Conservation (phyloP, 2,329 filamentous ascomycete species). For the Pseudopithomyces maydicus region DNA sequence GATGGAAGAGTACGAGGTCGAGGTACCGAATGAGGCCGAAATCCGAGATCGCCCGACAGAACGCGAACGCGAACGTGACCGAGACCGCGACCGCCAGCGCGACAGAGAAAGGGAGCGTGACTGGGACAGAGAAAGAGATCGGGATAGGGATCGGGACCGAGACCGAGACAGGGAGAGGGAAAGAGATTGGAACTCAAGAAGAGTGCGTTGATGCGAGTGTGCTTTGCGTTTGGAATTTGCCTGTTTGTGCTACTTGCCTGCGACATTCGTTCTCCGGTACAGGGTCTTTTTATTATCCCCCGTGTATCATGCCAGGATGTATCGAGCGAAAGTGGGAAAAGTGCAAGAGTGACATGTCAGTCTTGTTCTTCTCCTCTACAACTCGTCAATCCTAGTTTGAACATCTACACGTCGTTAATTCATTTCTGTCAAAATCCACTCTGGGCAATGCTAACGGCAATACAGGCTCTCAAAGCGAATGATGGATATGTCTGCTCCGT, state of each 20-base stretch:
- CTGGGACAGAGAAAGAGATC: conserved; percentile 9
- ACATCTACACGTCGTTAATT: background rate
- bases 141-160: background rate
- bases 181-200: conserved; percentile 18
- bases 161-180: conserved; percentile 23
- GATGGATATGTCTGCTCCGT: background rate
- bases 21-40: conserved; percentile 49
- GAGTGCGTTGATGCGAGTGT: conserved; percentile 34
- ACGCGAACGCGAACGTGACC: conserved; percentile 7
- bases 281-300: background rate
- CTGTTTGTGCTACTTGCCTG: background rate
- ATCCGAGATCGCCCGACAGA: conserved; percentile 10
- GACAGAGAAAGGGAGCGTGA: conserved; percentile 18
- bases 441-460: background rate
- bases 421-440: too few species aligned
- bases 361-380: background rate
- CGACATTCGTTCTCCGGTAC: conserved; percentile 2
- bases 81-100: conserved; percentile 5
- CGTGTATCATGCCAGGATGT: background rate
- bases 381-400: background rate
- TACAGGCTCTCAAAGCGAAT: background rate
- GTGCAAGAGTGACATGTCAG: background rate
- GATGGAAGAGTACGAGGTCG: conserved; percentile 79
- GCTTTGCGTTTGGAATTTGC: conserved; percentile 11
- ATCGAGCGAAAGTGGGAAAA: background rate